phyloP scores from a whole-genome alignment of 169 alveolate species.

The Cryptosporidium sp. region DNA sequence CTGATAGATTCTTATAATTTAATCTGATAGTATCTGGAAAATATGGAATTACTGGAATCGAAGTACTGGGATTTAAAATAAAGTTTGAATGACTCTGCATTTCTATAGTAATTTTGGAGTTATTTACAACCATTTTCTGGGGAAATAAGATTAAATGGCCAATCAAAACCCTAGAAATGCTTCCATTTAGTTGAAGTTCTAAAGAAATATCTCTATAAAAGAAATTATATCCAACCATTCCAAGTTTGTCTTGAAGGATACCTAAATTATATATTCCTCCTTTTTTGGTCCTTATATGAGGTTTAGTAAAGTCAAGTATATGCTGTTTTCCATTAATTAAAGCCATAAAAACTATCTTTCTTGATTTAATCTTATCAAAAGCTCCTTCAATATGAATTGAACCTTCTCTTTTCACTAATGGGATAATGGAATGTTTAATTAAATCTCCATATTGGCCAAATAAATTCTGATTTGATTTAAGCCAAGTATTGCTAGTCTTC shows the following conservation, averaged over 20 bases:
- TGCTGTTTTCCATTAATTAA: conserved; percentile 20
- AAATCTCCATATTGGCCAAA: conserved; percentile 20
- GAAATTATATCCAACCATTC: not conserved
- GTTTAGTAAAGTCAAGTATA: conserved; percentile 7
- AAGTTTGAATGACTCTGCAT: conserved; percentile 1
- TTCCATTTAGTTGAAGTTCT: not conserved
- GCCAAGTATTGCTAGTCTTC: not conserved
- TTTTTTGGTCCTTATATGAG: not conserved
- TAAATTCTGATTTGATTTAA: conserved; percentile 24
- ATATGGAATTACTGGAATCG: conserved; percentile 30
- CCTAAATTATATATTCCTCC: not conserved
- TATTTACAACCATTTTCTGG: not conserved
- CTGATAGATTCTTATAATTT: not conserved
- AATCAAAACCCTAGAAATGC: not conserved
- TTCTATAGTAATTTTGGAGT: not conserved
- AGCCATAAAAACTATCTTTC: not conserved
- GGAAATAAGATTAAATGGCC: conserved; percentile 49
- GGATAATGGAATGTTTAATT: conserved; percentile 15
- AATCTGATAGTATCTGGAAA: not conserved
- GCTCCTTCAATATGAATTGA: not conserved
- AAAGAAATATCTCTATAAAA: not conserved
- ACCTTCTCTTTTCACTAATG: conserved; percentile 21
- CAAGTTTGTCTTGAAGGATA: not conserved
- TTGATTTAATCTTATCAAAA: not conserved
- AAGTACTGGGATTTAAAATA: not conserved